Evolutionary conservation across 164 flowering plant genomes (phyloP).

Genomic region (Tinospora cordifolia): DNA sequence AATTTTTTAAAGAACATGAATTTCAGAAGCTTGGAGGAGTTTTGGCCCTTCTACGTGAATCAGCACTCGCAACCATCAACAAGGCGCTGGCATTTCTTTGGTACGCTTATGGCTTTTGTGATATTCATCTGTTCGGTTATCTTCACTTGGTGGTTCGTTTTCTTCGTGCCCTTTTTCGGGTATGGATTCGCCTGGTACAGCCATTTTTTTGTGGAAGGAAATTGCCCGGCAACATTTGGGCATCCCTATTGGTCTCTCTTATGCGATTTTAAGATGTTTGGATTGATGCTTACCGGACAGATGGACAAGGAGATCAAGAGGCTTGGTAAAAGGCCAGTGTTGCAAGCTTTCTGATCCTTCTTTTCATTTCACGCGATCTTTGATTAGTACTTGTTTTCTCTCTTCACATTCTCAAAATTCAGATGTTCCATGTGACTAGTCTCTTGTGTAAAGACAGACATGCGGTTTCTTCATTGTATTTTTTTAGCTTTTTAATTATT

Average conservation of each 20-base stretch:
- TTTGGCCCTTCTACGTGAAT: constrained; percentile 81
- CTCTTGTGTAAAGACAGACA: no score
- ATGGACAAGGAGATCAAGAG: constrained; percentile 92
- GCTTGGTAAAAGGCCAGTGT: constrained; percentile 84
- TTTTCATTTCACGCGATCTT: neutral
- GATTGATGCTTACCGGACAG: constrained; percentile 77
- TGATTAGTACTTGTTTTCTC: neutral
- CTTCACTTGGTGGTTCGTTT: constrained; percentile 60
- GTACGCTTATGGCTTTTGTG: constrained; percentile 46
- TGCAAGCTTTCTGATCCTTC: constrained; percentile 22
- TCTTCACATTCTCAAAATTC: no score
- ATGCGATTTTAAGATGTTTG: constrained; percentile 93
- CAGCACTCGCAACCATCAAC: constrained; percentile 88
- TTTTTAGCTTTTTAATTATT: no score
- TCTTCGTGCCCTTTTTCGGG: constrained; percentile 55
- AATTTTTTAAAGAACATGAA: constrained; percentile 38
- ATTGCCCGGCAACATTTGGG: constrained; percentile 74
- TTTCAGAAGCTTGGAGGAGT: constrained; percentile 82
- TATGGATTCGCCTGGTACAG: constrained; percentile 96
- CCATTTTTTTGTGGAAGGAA: constrained; percentile 86
- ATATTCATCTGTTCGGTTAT: constrained; percentile 37
- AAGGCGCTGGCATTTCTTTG: constrained; percentile 84
- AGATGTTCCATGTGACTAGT: neutral
- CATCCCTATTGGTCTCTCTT: constrained; percentile 84
- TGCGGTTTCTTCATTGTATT: no score